These are phyloP conservation scores for Epichloe typhina DNA, from an alignment of 2,329 filamentous ascomycete species.

Conservation along the genomic window DNA sequence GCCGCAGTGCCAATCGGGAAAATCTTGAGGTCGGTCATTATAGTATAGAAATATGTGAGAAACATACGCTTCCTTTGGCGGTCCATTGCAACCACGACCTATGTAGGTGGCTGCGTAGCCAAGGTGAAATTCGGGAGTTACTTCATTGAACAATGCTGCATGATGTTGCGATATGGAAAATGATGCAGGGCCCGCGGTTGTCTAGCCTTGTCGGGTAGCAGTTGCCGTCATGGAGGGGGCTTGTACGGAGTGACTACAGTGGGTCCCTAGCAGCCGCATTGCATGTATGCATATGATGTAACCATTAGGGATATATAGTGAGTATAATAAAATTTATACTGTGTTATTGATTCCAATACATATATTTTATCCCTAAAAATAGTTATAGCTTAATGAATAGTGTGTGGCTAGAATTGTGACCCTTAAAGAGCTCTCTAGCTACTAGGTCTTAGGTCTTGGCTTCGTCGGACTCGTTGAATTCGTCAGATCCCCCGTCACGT, in stretches of 20 bases:
- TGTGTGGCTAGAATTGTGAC: no score
- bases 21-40: not conserved
- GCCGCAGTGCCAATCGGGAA: not conserved
- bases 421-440: no score
- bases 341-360: no score
- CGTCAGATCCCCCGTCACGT: no score
- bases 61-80: conserved; percentile 6
- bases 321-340: no score
- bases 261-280: not conserved
- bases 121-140: not conserved
- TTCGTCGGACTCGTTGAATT: no score
- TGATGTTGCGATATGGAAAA: not conserved
- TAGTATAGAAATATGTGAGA: not conserved
- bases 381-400: no score
- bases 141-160: conserved; percentile 9
- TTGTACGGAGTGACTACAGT: not conserved
- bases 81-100: conserved; percentile 5
- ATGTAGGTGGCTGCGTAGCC: not conserved
- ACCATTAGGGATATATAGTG: no score
- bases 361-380: no score
- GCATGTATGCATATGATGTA: no score
- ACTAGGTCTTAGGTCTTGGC: no score
- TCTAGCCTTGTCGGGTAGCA: not conserved
- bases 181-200: not conserved
- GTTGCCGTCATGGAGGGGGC: not conserved